phyloP scores from a whole-genome alignment of 139 green algal genomes.

The Chara braunii region DNA sequence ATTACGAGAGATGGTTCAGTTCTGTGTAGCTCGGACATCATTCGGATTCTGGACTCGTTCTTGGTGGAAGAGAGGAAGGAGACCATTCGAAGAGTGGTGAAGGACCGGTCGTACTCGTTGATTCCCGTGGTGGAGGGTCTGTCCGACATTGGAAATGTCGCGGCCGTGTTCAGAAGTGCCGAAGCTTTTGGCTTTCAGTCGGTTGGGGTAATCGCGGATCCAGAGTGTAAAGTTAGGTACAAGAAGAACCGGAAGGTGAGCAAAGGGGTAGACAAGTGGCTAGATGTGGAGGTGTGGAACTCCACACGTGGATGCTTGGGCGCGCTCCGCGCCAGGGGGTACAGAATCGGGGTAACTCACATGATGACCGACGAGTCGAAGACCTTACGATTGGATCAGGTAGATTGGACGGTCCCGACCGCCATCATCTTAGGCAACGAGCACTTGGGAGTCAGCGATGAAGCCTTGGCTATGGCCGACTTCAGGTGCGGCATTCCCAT shows the following conservation, averaged over 20 bases:
- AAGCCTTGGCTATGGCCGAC: constrained; percentile 29
- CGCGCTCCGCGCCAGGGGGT: constrained; percentile 31
- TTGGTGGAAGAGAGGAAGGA: constrained; percentile 16
- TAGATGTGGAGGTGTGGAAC: constrained; percentile 37
- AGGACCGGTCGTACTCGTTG: constrained; percentile 17
- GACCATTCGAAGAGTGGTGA: constrained; percentile 15
- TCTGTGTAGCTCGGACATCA: constrained; percentile 16
- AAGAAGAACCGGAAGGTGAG: constrained; percentile 29
- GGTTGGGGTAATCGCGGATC: constrained; percentile 11
- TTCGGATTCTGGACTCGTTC: constrained; percentile 35
- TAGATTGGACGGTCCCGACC: constrained; percentile 49
- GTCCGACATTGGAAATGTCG: constrained; percentile 37
- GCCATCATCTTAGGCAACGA: constrained; percentile 50
- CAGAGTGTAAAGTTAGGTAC: constrained; percentile 6
- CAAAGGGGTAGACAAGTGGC: constrained; percentile 51
- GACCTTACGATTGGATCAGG: too few species aligned
- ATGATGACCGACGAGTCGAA: constrained; percentile 19
- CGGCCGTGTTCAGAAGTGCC: constrained; percentile 34
- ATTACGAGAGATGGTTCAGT: neutral
- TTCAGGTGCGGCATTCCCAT: constrained; percentile 41
- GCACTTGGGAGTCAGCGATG: constrained; percentile 27
- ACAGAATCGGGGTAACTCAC: constrained; percentile 39
- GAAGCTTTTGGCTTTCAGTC: constrained; percentile 35
- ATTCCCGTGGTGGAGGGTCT: constrained; percentile 39
- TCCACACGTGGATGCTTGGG: constrained; percentile 25